Evolutionary conservation across 192 early-diverging fungal genomes (phyloP).

Genomic region (Globomyces pollinis-pini): DNA sequence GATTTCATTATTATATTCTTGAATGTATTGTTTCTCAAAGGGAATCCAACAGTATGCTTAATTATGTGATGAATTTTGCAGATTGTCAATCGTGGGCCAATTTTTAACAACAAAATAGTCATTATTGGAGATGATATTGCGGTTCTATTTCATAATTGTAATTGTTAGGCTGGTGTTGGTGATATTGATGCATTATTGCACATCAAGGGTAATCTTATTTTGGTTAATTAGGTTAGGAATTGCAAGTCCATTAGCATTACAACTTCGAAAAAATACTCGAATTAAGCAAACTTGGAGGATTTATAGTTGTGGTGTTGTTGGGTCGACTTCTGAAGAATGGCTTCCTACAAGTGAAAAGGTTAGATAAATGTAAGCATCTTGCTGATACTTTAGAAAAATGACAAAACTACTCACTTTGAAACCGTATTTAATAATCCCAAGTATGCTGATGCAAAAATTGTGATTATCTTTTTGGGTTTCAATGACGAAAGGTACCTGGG

Average conservation of each 20-base stretch:
- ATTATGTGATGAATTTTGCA: too few relatives aligned
- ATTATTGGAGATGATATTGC: constrained; percentile 6
- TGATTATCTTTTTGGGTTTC: constrained; percentile 34
- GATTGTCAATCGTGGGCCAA: constrained; percentile 7
- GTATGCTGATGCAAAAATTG: constrained; percentile 26
- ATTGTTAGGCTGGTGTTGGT: neutral
- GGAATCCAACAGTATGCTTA: too few relatives aligned
- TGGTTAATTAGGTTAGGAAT: neutral
- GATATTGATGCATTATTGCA: neutral
- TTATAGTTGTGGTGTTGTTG: neutral
- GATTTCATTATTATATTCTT: too few relatives aligned
- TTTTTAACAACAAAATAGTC: neutral
- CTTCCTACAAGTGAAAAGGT: constrained; percentile 1
- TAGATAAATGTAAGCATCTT: neutral
- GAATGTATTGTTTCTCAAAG: too few relatives aligned
- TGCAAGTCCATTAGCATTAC: neutral
- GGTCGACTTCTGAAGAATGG: neutral
- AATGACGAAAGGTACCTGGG: constrained; percentile 26
- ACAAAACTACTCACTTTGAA: neutral
- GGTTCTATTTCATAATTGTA: too few relatives aligned
- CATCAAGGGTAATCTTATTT: neutral
- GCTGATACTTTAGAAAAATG: neutral
- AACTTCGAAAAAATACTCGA: neutral
- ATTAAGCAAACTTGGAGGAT: constrained; percentile 12
- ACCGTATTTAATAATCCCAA: neutral